Base-by-base conservation (phyloP, 2,329 filamentous ascomycete species). In the Hymenoscyphus infarciens region DNA sequence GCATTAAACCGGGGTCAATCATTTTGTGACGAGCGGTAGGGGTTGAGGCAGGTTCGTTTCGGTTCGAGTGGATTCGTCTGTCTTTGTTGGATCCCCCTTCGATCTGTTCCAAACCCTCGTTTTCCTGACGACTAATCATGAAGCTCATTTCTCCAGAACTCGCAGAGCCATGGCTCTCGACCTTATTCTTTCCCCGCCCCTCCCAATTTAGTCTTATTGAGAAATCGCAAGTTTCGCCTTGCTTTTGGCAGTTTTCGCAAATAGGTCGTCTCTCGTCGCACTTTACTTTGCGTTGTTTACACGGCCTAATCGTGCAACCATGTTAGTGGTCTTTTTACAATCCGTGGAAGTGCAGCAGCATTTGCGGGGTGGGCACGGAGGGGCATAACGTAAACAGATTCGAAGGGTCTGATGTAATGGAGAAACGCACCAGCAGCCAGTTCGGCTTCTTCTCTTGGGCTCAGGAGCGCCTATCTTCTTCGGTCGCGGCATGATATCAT, bases 141-240 rank as follows among this genome's bases (percentile, higher is more conserved):
- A 70, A 66, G 22, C 61, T 65, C 29, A 64, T 61, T 42, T 65
- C 64, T 7, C 57, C 63, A 19, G 22, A 38, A 10, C 31, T 57
- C 29, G 16, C 57, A 31, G 19, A 7, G 31, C 16, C 60, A 33
- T 56, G 38, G 13, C 75, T 66, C 67, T 80, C 77, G 59, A 77
- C 77, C 65, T 81, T 82, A 75, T 83, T 85, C 72, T 85, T 88
- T 57, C 83, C 81, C 62, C 90, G 83, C 4, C 90, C 89, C 64
- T 89, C 87, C 91, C 91, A 94, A 70, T 93, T 93, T 67, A 94
- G 78, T 35, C 89, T 83, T 69, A 94, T 90, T 70, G 86, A 90
- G 74, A 93, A 94, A 75, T 95, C 90, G 77, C 91, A 95, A 56
- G 79, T 78, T 72, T 92, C 89, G 64, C 87, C 86, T 66, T 87